Conservation (phyloP, 139 green algal species). For the Micractinium sp. region DNA sequence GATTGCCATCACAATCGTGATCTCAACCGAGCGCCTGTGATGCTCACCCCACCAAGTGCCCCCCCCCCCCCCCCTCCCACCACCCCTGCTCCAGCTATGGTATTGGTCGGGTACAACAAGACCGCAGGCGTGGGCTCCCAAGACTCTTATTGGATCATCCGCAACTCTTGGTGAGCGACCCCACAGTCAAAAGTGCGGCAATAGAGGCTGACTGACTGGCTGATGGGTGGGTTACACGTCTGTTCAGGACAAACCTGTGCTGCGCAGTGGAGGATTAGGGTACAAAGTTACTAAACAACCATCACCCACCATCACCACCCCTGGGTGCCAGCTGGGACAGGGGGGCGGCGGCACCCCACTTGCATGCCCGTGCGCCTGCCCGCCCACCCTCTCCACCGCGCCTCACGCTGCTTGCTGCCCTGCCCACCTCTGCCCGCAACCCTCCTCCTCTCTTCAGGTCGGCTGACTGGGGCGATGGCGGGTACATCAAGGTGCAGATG, state of each 20-base stretch:
- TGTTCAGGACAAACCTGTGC: too few species aligned
- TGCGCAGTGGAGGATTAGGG: too few species aligned
- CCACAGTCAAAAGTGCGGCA: not conserved
- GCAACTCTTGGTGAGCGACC: not conserved
- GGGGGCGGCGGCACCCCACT: not conserved
- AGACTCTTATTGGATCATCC: conserved; percentile 4
- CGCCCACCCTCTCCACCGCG: not conserved
- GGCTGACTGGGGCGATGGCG: conserved; percentile 1
- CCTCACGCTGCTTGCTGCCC: not conserved
- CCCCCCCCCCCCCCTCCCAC: too few species aligned
- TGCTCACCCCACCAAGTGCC: not conserved
- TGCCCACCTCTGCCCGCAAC: not conserved
- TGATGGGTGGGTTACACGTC: not conserved
- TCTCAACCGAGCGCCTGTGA: not conserved
- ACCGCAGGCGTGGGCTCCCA: not conserved
- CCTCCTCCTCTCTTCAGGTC: not conserved
- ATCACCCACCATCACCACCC: too few species aligned
- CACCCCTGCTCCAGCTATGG: not conserved
- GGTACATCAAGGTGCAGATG: conserved; percentile 28
- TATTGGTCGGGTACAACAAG: not conserved
- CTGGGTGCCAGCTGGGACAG: too few species aligned
- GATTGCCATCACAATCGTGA: not conserved
- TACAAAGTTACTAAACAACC: too few species aligned
- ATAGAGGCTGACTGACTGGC: too few species aligned
- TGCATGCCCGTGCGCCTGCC: not conserved